Evolutionary conservation across 306 rosid genomes (phyloP).

Genomic region (Corylus heterophylla): DNA sequence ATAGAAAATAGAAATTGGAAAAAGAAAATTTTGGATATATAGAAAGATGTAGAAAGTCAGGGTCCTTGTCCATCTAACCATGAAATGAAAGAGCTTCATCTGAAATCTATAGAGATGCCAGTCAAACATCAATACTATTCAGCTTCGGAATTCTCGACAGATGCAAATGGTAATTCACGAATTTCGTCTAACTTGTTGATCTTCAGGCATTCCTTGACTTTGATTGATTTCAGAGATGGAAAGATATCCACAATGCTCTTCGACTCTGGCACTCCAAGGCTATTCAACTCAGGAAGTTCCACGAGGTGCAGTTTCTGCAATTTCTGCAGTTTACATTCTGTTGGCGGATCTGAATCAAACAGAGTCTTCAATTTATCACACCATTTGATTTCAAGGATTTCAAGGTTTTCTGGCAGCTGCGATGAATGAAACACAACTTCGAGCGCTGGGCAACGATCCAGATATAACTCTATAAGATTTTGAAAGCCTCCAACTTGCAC

Average conservation of each 20-base stretch:
- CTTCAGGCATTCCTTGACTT: constrained; percentile 29
- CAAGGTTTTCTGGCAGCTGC: constrained; percentile 24
- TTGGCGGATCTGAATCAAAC: background rate
- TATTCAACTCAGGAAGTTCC: constrained; percentile 35
- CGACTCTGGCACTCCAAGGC: background rate
- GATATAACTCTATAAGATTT: constrained; percentile 31
- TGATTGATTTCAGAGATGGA: background rate
- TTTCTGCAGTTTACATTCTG: background rate
- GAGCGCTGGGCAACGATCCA: constrained; percentile 38
- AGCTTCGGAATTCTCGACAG: background rate
- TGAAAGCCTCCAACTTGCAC: background rate
- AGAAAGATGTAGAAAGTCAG: no score
- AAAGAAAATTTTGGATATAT: no score
- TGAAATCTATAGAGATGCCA: no score
- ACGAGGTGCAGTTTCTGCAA: constrained; percentile 24
- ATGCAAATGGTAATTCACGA: no score
- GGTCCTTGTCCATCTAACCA: no score
- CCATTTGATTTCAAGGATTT: constrained; percentile 32
- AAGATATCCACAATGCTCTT: background rate
- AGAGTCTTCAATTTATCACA: constrained; percentile 33
- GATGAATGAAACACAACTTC: constrained; percentile 17
- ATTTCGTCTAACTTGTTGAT: background rate
- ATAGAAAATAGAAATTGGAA: no score
- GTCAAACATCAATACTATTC: no score
- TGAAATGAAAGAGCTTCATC: no score